Base-by-base conservation (phyloP, 805 yeast genomes). In the Suhomyces vadensis region DNA sequence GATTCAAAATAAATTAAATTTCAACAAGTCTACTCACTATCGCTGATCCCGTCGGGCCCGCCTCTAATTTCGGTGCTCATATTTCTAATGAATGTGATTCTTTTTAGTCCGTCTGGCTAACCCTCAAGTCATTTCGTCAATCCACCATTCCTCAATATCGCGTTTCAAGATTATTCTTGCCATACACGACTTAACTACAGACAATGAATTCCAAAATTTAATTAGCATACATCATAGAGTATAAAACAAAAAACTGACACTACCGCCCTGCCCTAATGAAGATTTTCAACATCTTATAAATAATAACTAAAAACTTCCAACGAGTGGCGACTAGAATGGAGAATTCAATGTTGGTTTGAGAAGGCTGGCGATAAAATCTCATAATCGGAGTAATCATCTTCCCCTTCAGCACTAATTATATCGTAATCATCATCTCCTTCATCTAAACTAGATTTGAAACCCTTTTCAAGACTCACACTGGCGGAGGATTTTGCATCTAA, bases 391-490 rank as follows among this genome's bases (percentile, higher is more conserved):
- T 54, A 59, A 11, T 40, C 31, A 14, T 46, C 54, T 26, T 58
- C 65, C 13, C 61, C 68, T 14, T 54, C 61, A 33, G 55, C 57
- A 44, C 69, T 63, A 29, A 68, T 61, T 36, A 67, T 55, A 42
- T 67, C 72, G 36, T 61, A 65, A 39, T 63, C 71, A 13, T 65
- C 70, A 5, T 51, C 35, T 11, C 39, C 46, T 14, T 31, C 46
- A 14, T 47, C 35, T 20, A 17, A 33, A 25, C 17, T 35, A 7
- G 20, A 19, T 22, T 22, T 16, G 13, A 6, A 7, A 7, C 13
- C n/a, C 19, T 37, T 37, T 14, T 25, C 40, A 37, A 37, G 27
- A n/a, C 35, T 14, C 23, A 46, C 44, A 13, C 37, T 29, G 9
- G 47, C 23, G n/a, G 48, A 48, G 5, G 53, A 46, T 21, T 39